Evolutionary conservation across 2,329 filamentous ascomycete species (phyloP).

Genomic region (Claviceps arundinis): DNA sequence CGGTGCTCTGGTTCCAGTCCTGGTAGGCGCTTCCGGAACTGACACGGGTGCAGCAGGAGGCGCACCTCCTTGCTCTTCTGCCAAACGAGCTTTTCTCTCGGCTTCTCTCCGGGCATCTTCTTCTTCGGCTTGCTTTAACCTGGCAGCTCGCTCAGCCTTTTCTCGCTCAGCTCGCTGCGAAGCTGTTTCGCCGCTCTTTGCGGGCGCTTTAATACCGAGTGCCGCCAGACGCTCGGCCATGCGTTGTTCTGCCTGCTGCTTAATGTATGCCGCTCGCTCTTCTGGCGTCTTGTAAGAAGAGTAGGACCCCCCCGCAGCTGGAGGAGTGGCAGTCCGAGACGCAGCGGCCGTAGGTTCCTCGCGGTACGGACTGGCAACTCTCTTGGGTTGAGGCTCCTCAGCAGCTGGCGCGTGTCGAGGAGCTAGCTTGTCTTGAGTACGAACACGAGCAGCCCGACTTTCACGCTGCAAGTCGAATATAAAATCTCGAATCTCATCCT

Average conservation of each 20-base stretch:
- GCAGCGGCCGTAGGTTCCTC: constrained; percentile 37
- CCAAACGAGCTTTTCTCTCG: constrained; percentile 71
- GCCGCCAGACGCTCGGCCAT: constrained; percentile 95
- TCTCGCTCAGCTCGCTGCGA: constrained; percentile 82
- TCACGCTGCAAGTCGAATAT: constrained; percentile 91
- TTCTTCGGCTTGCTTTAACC: constrained; percentile 79
- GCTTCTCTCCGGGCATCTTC: constrained; percentile 82
- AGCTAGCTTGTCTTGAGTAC: constrained; percentile 41
- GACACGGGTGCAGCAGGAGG: constrained; percentile 49
- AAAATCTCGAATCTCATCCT: constrained; percentile 94
- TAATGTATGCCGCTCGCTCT: constrained; percentile 89
- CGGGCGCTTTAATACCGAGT: constrained; percentile 74
- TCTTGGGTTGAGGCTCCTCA: constrained; percentile 29
- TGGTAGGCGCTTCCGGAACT: constrained; percentile 30
- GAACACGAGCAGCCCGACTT: constrained; percentile 61
- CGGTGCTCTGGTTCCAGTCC: constrained; percentile 45
- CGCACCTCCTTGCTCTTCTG: constrained; percentile 53
- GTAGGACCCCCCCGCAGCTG: constrained; percentile 52
- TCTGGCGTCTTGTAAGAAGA: constrained; percentile 80
- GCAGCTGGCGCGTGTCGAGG: constrained; percentile 26
- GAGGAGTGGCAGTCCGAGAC: constrained; percentile 34
- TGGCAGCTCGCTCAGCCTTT: constrained; percentile 72
- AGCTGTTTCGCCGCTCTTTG: constrained; percentile 66
- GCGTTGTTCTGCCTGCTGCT: constrained; percentile 89
- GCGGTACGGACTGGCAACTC: constrained; percentile 28